A percentile compares a stretch with the other conserved stretches of the same genome.
These are phyloP conservation scores for Zancudomyces culisetae DNA, from an alignment of 371 early-diverging fungal species.

Conservation along the genomic window DNA sequence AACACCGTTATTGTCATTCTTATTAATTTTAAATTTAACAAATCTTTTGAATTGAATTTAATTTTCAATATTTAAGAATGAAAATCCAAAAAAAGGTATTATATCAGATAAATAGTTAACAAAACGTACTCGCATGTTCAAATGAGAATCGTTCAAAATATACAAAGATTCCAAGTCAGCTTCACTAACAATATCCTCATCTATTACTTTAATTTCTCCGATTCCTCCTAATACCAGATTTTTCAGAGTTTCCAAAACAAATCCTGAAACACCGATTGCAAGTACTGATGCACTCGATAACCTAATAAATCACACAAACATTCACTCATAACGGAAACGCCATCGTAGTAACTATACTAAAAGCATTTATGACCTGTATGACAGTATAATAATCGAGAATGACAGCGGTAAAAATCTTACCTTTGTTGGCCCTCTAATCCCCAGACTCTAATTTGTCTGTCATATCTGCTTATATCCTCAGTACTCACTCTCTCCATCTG, in stretches of 20 bases:
- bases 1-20: no score
- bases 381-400: neutral
- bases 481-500: constrained; percentile 13
- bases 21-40: no score
- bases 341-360: no score
- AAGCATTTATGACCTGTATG: no score
- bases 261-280: constrained; percentile 6
- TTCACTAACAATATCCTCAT: constrained; percentile 30
- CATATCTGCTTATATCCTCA: constrained; percentile 81
- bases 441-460: constrained; percentile 91
- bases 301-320: no score
- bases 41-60: no score
- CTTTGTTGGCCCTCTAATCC: constrained; percentile 79
- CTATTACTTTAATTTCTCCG: constrained; percentile 50
- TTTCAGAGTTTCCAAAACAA: constrained; percentile 54
- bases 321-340: no score
- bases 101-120: neutral
- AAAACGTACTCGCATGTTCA: neutral
- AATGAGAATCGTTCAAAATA: neutral
- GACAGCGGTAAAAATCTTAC: constrained; percentile 19
- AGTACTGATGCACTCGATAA: constrained; percentile 53
- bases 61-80: neutral
- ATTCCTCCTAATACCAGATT: constrained; percentile 81
- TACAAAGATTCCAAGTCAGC: constrained; percentile 29
- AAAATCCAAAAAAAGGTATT: neutral